These are phyloP conservation scores for Podospora appendiculata DNA, from an alignment of 495 filamentous ascomycete genomes.

Conservation along the genomic window DNA sequence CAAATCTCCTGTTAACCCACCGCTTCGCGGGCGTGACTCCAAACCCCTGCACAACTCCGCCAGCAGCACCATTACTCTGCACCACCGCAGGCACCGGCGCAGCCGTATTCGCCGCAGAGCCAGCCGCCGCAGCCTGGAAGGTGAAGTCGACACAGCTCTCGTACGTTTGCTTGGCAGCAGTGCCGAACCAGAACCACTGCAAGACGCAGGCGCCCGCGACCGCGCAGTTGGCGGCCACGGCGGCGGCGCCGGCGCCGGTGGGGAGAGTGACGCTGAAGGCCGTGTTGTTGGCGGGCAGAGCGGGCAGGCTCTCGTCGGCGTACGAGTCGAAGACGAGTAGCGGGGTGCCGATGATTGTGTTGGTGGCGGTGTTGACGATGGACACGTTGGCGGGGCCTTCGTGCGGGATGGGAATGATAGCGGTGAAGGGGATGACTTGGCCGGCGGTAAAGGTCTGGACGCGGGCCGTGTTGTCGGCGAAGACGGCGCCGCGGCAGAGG, in stretches of 20 bases:
- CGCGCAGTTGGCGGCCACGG: slow-evolving; percentile 31
- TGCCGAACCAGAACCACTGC: slow-evolving; percentile 53
- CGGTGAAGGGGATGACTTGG: slow-evolving; percentile 46
- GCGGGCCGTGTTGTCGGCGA: slow-evolving; percentile 56
- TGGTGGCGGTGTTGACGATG: slow-evolving; percentile 52
- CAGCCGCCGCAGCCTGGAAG: not conserved
- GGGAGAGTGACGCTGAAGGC: slow-evolving; percentile 62
- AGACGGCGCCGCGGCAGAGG: slow-evolving; percentile 63
- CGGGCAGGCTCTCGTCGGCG: slow-evolving; percentile 35
- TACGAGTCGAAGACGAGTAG: slow-evolving; percentile 48
- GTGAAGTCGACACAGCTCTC: slow-evolving; percentile 59
- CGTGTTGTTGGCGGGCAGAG: slow-evolving; percentile 43
- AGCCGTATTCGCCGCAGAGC: too few relatives aligned
- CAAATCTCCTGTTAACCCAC: too few relatives aligned
- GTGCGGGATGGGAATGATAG: slow-evolving; percentile 47
- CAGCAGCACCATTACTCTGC: too few relatives aligned
- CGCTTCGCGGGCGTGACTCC: too few relatives aligned
- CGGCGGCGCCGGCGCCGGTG: not conserved
- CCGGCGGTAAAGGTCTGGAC: slow-evolving; percentile 52
- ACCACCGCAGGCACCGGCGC: too few relatives aligned
- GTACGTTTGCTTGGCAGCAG: slow-evolving; percentile 60
- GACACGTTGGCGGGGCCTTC: slow-evolving; percentile 62
- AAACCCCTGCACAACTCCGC: too few relatives aligned
- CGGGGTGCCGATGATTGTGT: slow-evolving; percentile 45
- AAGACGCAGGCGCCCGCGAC: slow-evolving; percentile 52